Conservation (phyloP, 331 rosid genomes). For the Malus hybrid region DNA sequence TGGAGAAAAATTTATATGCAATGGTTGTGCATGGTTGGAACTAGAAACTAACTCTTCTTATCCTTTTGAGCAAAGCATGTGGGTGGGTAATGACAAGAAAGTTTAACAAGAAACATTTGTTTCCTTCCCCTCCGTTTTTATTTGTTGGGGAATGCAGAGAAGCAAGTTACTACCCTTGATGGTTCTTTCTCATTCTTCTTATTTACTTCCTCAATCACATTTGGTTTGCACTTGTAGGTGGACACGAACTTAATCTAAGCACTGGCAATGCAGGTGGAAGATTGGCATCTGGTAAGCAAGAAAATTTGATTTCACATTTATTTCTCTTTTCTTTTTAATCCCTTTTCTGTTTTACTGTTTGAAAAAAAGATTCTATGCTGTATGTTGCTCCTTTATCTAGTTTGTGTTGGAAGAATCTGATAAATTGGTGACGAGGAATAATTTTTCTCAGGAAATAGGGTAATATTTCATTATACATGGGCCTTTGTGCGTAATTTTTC, state of each 20-base stretch:
- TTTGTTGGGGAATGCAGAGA: not conserved
- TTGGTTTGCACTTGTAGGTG: conserved; percentile 46
- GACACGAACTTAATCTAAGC: conserved; percentile 76
- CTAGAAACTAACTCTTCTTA: not conserved
- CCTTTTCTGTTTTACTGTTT: not conserved
- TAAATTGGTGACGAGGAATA: not conserved
- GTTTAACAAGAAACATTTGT: not conserved
- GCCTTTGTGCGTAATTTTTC: not conserved
- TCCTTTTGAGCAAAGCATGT: not conserved
- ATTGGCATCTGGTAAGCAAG: conserved; percentile 78
- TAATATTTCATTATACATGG: not conserved
- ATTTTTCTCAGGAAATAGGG: not conserved
- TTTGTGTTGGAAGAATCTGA: not conserved
- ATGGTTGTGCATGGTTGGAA: not conserved
- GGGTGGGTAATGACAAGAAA: not conserved
- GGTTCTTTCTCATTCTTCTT: not conserved
- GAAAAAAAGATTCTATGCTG: not conserved
- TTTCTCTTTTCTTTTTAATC: not conserved
- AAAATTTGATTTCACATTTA: not conserved
- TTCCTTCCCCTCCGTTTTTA: not conserved
- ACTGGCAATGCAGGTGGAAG: conserved; percentile 96
- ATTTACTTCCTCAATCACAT: not conserved
- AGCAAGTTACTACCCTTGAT: not conserved
- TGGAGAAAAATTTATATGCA: not conserved
- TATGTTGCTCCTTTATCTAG: not conserved